Evolutionary conservation across 768 basidiomycete genomes (phyloP), one percentile per base, ranked within the genome.

Genomic region (Leccinum broughii): DNA sequence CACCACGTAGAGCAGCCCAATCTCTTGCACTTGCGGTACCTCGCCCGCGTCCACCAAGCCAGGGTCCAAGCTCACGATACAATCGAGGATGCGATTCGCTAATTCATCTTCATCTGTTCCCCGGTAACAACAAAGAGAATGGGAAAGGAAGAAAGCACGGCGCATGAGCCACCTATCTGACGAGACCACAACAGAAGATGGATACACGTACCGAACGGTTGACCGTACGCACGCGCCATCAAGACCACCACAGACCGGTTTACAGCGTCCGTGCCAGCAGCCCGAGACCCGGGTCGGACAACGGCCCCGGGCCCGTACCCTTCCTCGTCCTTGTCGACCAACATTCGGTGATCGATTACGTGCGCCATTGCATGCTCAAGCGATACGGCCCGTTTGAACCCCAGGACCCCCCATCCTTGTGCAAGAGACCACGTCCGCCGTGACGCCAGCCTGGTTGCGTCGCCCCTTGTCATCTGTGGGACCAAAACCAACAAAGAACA

Each of bases 141-240:
- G 6, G 15, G 35, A 32, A 3, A 17, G 41, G 10, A 44, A 17
- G 41, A 44, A 44, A 44, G 15, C 0, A 5, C 1, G 5, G 5
- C 13, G 7, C 39, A 32, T 57, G 54, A 35, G 54, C 54, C 34
- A 53, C 5, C 11, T 39, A 17, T 7, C 22, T n/a, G 1, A 26
- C 9, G 20, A 11, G n/a, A 49, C 32, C 41, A n/a, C 11, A n/a
- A 51, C 14, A 15, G 11, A n/a, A 30, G 7, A 8, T 17, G 9
- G 4, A 5, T 17, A 3, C 24, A 55, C 66, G 0, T 52, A 69
- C 68, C 68, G 35, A 68, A 69, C 28, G 35, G 49, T 10, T 6
- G 26, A n/a, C 49, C 57, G 13, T 3, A 50, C 1, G 37, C 8
- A 26, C 51, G 32, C 3, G 55, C 53, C 9, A 60, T 35, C 35